Evolutionary conservation across 2,329 filamentous ascomycete species (phyloP).

Genomic region (Verticillium longisporum): DNA sequence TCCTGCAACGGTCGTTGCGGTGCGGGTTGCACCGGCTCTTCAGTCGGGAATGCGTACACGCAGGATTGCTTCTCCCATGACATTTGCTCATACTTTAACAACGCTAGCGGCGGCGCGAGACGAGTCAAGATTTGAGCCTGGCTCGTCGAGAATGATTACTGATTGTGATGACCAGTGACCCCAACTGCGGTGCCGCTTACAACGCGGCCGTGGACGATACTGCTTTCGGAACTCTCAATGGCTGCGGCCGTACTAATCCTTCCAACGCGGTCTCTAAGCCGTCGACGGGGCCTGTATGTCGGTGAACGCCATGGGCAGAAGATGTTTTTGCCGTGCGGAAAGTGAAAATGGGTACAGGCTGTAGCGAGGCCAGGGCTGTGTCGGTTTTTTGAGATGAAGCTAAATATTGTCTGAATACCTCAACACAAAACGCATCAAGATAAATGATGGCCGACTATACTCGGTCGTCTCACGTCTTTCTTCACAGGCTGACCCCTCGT

Average conservation of each 20-base stretch:
- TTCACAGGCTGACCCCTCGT: too few species aligned
- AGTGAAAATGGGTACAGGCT: too few species aligned
- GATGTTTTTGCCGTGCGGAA: too few species aligned
- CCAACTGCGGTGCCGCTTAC: constrained; percentile 39
- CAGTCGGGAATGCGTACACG: constrained; percentile 40
- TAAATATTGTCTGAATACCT: too few species aligned
- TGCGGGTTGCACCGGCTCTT: constrained; percentile 33
- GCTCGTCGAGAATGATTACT: background rate
- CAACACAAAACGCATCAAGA: too few species aligned
- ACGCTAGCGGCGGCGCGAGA: constrained; percentile 37
- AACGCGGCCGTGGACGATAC: constrained; percentile 36
- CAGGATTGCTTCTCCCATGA: constrained; percentile 45
- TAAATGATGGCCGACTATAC: too few species aligned
- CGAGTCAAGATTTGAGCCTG: constrained; percentile 11
- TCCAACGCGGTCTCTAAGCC: constrained; percentile 18
- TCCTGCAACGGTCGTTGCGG: constrained; percentile 43
- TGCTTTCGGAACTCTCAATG: constrained; percentile 22
- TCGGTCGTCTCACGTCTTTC: too few species aligned
- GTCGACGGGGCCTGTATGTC: constrained; percentile 17
- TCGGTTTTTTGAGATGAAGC: too few species aligned
- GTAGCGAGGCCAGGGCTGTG: too few species aligned
- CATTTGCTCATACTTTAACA: constrained; percentile 43
- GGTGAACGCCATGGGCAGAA: background rate
- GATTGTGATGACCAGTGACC: constrained; percentile 24
- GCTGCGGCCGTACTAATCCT: constrained; percentile 28